Base-by-base conservation (phyloP, 805 yeast genomes). In the Cyberlindnera sargentensis region DNA sequence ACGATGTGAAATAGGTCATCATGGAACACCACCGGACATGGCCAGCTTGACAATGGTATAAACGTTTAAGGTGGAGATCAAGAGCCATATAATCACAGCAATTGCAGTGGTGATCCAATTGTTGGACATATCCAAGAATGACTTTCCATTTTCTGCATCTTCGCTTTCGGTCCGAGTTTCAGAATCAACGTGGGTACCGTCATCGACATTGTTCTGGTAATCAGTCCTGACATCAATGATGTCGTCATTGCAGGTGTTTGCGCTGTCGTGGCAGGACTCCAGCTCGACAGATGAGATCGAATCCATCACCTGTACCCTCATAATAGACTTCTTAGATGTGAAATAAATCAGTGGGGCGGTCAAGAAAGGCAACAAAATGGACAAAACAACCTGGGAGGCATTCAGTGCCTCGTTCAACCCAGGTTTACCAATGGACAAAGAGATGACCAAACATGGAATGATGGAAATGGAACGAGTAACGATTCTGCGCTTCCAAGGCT, bases 271-370 rank as follows among this genome's bases (percentile, higher is more conserved):
- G 34, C 26, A 34, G 26, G 37, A 34, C 6, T 29, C 27, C 32
- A 31, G 20, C 11, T 42, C 42, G 34, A 40, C 43, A 4, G 20
- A 15, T 15, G 20, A 15, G 20, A 36, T 41, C 27, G 39, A 26
- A 11, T 47, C 48, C 31, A 44, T 52, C 3, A 71, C 57, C 43
- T 73, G 71, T 5, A 80, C 77, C 38, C 64, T 69, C 97, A 90
- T 89, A 39, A 83, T 74, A 10, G 73, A 61, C 54, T 76, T 80
- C 41, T 70, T 73, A 40, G 86, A 76, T 2, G 96, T 90, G 62
- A 89, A 84, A 57, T 80, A 89, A 39, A 89, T 76, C 57, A 89
- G 68, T 5, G 96, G 96, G 1, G 95, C 91, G 6, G 90, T 78
- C 36, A 87, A 71, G 50, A 89, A 82, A 8, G 96, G 96, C 45